Evolutionary conservation across 2,329 filamentous ascomycete species (phyloP), one percentile per base, ranked within the genome.

Genomic region (Geosmithia putterillii): DNA sequence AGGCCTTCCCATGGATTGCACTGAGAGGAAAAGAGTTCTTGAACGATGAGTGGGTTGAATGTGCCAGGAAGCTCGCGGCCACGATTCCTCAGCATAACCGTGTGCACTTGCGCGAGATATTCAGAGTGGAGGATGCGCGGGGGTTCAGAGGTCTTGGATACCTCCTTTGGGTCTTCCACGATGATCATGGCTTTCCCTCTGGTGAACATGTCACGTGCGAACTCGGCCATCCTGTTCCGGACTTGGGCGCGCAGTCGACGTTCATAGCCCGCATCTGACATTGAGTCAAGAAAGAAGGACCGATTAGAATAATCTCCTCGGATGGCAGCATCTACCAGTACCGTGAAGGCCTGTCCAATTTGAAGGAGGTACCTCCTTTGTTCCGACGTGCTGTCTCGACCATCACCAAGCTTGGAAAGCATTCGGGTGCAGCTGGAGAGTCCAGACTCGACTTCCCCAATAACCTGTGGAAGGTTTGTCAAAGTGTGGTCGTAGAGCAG

Each of bases 11-110:
- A 84, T 0, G 68, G 70, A 6, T 50, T 43, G 0, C 69, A 76
- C 45, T 83, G 77, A 40, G 79, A 69, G 18, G 59, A 59, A 52
- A 85, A 84, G 0, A 85, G 55, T 19, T 81, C 71, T 0, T 62
- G 60, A 0, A 83, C 66, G 10, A 83, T 60, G 43, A 76, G 53
- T 0, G 78, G 71, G 46, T 79, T 79, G 54, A 77, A 81, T 0
- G 64, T 74, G 0, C 78, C 76, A 0, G 74, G 73, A 0, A 84
- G 57, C 52, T 85, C 80, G 3, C 69, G 58, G 2, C 55, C 57
- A 9, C 53, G 48, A 36, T 40, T 50, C 1, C 49, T 48, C 5
- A 44, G 20, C 41, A 60, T 54, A 6, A 54, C 6, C n/a, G 17
- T 19, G 21, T 12, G 20, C n/a, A 43, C 36, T 15, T 43, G 6